Evolutionary conservation across 148 eudicot genomes (phyloP), one percentile per base, ranked within the genome.

Genomic region (Heliosperma pusillum): DNA sequence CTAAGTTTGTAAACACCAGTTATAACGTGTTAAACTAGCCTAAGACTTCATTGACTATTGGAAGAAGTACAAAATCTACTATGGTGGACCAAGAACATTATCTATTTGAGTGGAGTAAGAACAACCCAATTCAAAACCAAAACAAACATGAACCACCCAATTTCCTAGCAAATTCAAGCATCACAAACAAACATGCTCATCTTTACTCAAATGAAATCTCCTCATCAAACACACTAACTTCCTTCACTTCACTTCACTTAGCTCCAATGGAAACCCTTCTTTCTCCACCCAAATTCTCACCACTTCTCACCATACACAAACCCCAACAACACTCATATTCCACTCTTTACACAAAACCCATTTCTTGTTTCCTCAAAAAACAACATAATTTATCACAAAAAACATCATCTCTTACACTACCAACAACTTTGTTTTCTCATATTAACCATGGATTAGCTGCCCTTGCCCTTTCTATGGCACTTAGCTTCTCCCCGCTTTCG

Each of bases 391-490:
- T 70, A 36, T 53, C 83, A 22, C 72, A 71, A 77, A 74, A 79
- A 83, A 24, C 58, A 33, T 76, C 79, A 20, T 85, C 86, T 68
- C 69, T 79, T 30, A 6, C 88, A 74, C 73, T 79, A 70, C 86
- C 89, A 80, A 71, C 66, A n/a, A 81, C 40, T 56, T 90, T 87
- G 92, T n/a, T 87, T 73, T 78, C 94, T 47, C 88, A 85, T 53
- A 63, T 87, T 64, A 92, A 87, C 8, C 89, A 92, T 61, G 99
- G 97, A 5, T 29, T 90, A 72, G 89, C 99, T 4, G 97, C 99
- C 56, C 74, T 96, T 21, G 91, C 97, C 26, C 83, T 96, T 53
- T 90, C 97, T 62, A 62, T 96, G 62, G 97, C 93, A 0, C 87
- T 96, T 27, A 90, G 83, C 5, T 90, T 92, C 65, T 71, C 88